Conservation (phyloP, 805 yeast genomes). For the Cyberlindnera sargentensis region DNA sequence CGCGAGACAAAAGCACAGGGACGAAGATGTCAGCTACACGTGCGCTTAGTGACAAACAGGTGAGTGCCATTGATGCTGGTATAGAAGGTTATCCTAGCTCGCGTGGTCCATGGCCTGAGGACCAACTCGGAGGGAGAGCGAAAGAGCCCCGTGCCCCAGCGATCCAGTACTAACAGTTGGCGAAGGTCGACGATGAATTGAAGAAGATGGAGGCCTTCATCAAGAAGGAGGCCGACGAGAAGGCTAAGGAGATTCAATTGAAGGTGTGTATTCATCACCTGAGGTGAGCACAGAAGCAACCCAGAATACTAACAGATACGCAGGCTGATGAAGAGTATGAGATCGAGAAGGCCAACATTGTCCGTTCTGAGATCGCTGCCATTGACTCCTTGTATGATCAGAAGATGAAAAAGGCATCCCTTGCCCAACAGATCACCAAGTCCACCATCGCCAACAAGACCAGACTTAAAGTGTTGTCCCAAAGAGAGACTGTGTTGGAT, state of each 20-base stretch:
- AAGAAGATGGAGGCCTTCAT: conserved; percentile 98
- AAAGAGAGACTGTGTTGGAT: conserved; percentile 75
- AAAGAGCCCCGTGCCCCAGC: too few species aligned
- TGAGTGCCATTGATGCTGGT: conserved; percentile 22
- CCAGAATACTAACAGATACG: conserved; percentile 2
- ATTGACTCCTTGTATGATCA: conserved; percentile 76
- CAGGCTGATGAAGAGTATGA: conserved; percentile 96
- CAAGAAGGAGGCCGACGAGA: conserved; percentile 98
- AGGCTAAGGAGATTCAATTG: conserved; percentile 90
- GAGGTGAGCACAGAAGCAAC: too few species aligned
- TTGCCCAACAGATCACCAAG: conserved; percentile 92
- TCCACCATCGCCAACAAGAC: conserved; percentile 95
- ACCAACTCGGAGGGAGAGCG: too few species aligned
- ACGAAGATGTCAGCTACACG: conserved; percentile 28
- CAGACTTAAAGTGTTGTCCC: conserved; percentile 80
- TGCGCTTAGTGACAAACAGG: conserved; percentile 42
- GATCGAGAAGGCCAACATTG: conserved; percentile 92
- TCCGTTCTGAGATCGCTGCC: conserved; percentile 83
- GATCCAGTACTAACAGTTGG: background rate
- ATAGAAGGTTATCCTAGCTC: too few species aligned
- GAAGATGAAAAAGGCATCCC: conserved; percentile 82
- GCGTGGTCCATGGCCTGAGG: too few species aligned
- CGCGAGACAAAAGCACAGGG: background rate
- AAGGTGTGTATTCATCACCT: conserved; percentile 35
- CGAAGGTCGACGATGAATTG: conserved; percentile 87